phyloP scores from a whole-genome alignment of 2,329 filamentous ascomycete species.

The Alternaria ventricosa region DNA sequence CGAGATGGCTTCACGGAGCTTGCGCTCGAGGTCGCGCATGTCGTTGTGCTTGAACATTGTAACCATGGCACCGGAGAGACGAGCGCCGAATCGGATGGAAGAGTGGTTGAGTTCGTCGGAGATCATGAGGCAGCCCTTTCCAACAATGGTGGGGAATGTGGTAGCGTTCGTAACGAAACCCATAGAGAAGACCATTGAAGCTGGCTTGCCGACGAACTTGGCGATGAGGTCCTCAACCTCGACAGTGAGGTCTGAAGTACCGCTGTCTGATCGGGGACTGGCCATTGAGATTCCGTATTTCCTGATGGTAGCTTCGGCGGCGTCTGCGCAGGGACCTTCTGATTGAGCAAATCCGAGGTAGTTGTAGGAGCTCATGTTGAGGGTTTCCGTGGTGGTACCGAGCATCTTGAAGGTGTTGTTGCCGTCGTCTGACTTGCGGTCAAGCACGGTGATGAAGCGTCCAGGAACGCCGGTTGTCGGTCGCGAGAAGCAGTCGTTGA shows the following conservation, averaged over 20 bases:
- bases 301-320: constrained; percentile 82
- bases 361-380: constrained; percentile 99
- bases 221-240: constrained; percentile 93
- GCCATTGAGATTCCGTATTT: constrained; percentile 84
- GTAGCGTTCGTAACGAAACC: constrained; percentile 96
- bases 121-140: constrained; percentile 91
- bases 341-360: constrained; percentile 98
- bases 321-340: constrained; percentile 93
- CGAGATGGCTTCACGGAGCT: constrained; percentile 89
- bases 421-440: constrained; percentile 88
- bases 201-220: constrained; percentile 89
- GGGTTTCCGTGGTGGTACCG: constrained; percentile 88
- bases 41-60: constrained; percentile 98
- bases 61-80: constrained; percentile 93
- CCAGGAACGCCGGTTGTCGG: constrained; percentile 93
- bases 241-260: constrained; percentile 83
- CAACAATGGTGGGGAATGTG: constrained; percentile 88
- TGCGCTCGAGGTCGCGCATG: constrained; percentile 83
- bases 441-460: constrained; percentile 89
- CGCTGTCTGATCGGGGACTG: constrained; percentile 82
- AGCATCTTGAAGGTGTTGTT: constrained; percentile 90
- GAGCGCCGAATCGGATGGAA: constrained; percentile 93
- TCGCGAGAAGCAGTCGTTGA: constrained; percentile 95
- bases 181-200: constrained; percentile 98
- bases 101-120: constrained; percentile 98